These are phyloP conservation scores for Syzygium grande DNA, from an alignment of 345 rosid species.

Conservation along the genomic window DNA sequence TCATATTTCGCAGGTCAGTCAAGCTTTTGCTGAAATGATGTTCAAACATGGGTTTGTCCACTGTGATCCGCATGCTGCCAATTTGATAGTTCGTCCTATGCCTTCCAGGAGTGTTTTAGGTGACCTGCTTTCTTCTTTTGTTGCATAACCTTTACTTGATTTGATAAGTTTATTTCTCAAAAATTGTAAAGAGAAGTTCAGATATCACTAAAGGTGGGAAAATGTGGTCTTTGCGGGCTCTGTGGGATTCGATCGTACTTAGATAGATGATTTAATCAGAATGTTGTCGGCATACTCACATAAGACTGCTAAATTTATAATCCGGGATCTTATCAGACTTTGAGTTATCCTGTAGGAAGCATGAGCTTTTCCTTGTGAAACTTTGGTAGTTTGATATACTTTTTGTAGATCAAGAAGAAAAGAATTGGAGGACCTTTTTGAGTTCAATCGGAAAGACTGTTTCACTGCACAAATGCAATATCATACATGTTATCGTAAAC, in stretches of 20 bases:
- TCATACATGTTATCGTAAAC: not conserved
- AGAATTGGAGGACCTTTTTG: not conserved
- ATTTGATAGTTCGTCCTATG: constrained; percentile 73
- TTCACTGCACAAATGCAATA: not conserved
- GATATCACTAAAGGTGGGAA: not conserved
- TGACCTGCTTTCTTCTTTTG: constrained; percentile 27
- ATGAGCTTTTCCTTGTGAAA: not conserved
- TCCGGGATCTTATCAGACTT: not conserved
- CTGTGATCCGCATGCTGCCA: constrained; percentile 99
- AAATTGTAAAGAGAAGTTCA: not conserved
- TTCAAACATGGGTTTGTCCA: constrained; percentile 96
- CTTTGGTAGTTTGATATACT: not conserved
- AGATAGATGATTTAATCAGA: not conserved
- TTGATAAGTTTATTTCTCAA: not conserved
- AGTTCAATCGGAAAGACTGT: not conserved
- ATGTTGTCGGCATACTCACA: not conserved
- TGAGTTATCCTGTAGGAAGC: not conserved
- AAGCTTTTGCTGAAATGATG: constrained; percentile 92
- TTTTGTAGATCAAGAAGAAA: not conserved
- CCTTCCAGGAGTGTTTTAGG: constrained; percentile 53
- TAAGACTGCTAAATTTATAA: not conserved
- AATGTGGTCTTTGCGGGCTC: not conserved
- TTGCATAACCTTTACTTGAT: not conserved
- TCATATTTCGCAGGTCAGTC: constrained; percentile 56
- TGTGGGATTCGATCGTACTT: not conserved